Conservation (phyloP, 78 protist genomes). For the Andalucia godoyi region DNA sequence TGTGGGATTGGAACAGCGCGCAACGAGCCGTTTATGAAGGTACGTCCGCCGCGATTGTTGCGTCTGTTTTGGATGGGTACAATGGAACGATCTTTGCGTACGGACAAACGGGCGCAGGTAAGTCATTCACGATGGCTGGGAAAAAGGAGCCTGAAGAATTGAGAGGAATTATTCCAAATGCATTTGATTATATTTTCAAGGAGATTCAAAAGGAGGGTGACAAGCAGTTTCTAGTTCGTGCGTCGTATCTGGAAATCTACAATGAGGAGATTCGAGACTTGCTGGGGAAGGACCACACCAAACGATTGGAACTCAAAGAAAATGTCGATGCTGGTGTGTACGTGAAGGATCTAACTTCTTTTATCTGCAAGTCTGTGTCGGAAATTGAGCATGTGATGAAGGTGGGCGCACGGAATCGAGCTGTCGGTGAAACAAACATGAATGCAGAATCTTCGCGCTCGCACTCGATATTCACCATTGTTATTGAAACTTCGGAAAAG, state of each 20-base stretch:
- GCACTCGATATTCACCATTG: slow-evolving; percentile 49
- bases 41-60: slow-evolving; percentile 20
- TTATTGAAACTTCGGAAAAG: slow-evolving; percentile 10
- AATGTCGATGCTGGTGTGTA: slow-evolving; percentile 10
- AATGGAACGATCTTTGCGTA: slow-evolving; percentile 55
- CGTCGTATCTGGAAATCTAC: slow-evolving; percentile 59
- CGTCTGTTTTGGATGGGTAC: slow-evolving; percentile 32
- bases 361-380: slow-evolving; percentile 2
- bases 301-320: slow-evolving; percentile 47
- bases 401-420: slow-evolving; percentile 40
- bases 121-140: slow-evolving; percentile 27
- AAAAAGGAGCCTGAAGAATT: slow-evolving; percentile 9
- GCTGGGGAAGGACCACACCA: slow-evolving; percentile 6
- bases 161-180: slow-evolving; percentile 44
- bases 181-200: slow-evolving; percentile 36
- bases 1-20: background rate
- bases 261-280: slow-evolving; percentile 63
- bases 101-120: slow-evolving; percentile 53
- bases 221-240: slow-evolving; percentile 26
- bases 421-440: slow-evolving; percentile 58
- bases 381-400: slow-evolving; percentile 33
- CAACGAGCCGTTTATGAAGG: slow-evolving; percentile 16
- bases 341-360: slow-evolving; percentile 44
- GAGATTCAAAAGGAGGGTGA: background rate
- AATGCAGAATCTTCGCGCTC: slow-evolving; percentile 54